Base-by-base conservation (phyloP, 2,329 filamentous ascomycete species). In the Ceratocystis destructans region DNA sequence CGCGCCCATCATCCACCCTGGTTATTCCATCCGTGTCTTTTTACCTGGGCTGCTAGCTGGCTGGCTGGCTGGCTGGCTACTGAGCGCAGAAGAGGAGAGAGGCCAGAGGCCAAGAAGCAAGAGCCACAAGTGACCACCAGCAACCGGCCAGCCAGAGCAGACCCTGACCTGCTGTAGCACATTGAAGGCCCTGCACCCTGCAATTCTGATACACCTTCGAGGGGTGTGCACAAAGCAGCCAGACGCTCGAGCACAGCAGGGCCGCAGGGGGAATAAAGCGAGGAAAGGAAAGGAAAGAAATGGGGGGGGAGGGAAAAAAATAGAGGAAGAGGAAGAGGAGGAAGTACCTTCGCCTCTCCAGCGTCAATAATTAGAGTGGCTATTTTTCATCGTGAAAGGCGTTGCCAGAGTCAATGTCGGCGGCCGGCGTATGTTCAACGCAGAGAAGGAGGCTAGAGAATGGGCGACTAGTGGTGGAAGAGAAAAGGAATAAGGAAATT, bases 161-260 rank as follows among this genome's bases (percentile, higher is more conserved):
- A 17, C 12, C 53, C 53, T 57, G 28, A 25, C 25, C 53, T 57
- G 53, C 33, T 57, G 53, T 57, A 57, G 53, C 28, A 57, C 28
- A 17, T 55, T 57, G 53, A 37, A 25, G 25, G 25, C 53, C 53
- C 33, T 57, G 53, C 25, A 57, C 53, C 53, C 53, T 57, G 53
- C 28, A 57, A 57, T 33, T 33, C 53, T 57, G 53, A 57, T 57
- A 57, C 53, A 57, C 10, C 48, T 53, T 53, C 25, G 10, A 28
- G 53, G 53, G 53, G 25, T 57, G 53, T 57, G 53, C 53, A 57
- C 53, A 57, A 57, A 57, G 53, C 53, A 57, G 10, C 53, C 12
- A n/a, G 53, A 31, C 28, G 53, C 53, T 57, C 53, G 53, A 31
- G 53, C 53, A n/a, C 53, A 50, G 46, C 46, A 50, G 46, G 46